These are phyloP conservation scores for Carex kokanica DNA, from an alignment of 176 grass and related monocot genomes.

Conservation along the genomic window DNA sequence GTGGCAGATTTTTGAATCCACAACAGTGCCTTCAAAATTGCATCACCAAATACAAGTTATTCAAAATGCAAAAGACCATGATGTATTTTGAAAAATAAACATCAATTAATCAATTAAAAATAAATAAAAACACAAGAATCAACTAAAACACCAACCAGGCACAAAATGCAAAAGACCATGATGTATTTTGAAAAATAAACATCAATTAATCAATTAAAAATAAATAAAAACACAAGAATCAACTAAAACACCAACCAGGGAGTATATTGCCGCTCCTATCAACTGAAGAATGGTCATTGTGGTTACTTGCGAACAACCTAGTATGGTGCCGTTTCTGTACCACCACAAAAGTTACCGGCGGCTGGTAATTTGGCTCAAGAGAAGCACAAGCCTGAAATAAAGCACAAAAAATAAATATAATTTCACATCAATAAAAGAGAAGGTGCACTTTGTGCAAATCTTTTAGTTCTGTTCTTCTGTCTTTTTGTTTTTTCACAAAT, in stretches of 20 bases:
- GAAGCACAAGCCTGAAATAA: slow-evolving; percentile 70
- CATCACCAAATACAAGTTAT: slow-evolving; percentile 21
- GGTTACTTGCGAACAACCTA: slow-evolving; percentile 78
- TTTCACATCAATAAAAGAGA: neutral
- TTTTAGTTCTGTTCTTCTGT: neutral
- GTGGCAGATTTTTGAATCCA: slow-evolving; percentile 88
- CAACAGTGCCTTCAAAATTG: slow-evolving; percentile 60
- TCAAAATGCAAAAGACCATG: neutral
- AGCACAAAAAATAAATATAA: slow-evolving; percentile 7
- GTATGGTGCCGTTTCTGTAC: slow-evolving; percentile 95
- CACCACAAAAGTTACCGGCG: slow-evolving; percentile 70
- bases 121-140: neutral
- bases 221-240: neutral
- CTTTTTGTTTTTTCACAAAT: neutral
- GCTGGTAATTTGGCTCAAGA: slow-evolving; percentile 76
- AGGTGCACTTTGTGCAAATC: neutral
- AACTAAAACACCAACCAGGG: slow-evolving; percentile 43
- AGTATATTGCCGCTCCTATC: slow-evolving; percentile 89
- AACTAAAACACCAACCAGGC: slow-evolving; percentile 45
- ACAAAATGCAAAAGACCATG: neutral
- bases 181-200: neutral
- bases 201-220: neutral
- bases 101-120: neutral
- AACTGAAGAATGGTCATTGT: slow-evolving; percentile 46
- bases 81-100: neutral